Percentiles rank a stretch among this genome's conserved stretches.
Evolutionary conservation across 768 basidiomycete species (phyloP).

Genomic region (Suillus decipiens): DNA sequence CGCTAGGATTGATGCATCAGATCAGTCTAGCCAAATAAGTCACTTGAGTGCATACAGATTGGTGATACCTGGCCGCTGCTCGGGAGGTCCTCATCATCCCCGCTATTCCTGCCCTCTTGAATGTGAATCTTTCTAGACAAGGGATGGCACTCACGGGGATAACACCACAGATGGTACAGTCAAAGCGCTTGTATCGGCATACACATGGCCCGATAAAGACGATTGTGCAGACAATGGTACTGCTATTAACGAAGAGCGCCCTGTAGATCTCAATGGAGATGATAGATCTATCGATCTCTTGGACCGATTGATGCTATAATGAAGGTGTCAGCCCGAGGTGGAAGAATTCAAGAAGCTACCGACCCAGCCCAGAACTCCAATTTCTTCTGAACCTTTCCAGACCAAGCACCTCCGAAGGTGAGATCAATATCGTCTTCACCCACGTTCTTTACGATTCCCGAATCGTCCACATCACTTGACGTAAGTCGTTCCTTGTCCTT

Average conservation of each 20-base stretch:
- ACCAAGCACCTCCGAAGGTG: slow-evolving; percentile 38
- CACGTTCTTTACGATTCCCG: slow-evolving; percentile 19
- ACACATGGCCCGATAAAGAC: slow-evolving; percentile 34
- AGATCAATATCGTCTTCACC: slow-evolving; percentile 31
- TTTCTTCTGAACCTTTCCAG: slow-evolving; percentile 47
- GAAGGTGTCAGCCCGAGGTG: slow-evolving; percentile 13
- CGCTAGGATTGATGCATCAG: slow-evolving; percentile 21
- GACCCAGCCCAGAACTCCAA: slow-evolving; percentile 52
- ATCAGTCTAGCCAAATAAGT: background rate
- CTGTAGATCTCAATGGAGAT: slow-evolving; percentile 24
- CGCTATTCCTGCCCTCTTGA: slow-evolving; percentile 28
- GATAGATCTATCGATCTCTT: slow-evolving; percentile 31
- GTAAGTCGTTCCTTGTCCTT: slow-evolving; percentile 28
- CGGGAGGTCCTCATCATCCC: slow-evolving; percentile 65
- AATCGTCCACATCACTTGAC: slow-evolving; percentile 34
- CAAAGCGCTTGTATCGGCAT: slow-evolving; percentile 28
- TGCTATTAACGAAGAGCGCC: slow-evolving; percentile 28
- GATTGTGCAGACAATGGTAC: slow-evolving; percentile 37
- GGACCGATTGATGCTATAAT: slow-evolving; percentile 35
- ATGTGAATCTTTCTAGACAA: background rate
- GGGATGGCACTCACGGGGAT: slow-evolving; percentile 34
- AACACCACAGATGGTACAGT: slow-evolving; percentile 42
- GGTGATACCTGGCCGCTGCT: slow-evolving; percentile 82
- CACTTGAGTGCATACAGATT: slow-evolving; percentile 47
- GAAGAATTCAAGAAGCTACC: slow-evolving; percentile 19